Percentiles rank a stretch among this genome's conserved stretches.
phyloP scores from a whole-genome alignment of 257 asterid genomes.

The Galeopsis tetrahit region DNA sequence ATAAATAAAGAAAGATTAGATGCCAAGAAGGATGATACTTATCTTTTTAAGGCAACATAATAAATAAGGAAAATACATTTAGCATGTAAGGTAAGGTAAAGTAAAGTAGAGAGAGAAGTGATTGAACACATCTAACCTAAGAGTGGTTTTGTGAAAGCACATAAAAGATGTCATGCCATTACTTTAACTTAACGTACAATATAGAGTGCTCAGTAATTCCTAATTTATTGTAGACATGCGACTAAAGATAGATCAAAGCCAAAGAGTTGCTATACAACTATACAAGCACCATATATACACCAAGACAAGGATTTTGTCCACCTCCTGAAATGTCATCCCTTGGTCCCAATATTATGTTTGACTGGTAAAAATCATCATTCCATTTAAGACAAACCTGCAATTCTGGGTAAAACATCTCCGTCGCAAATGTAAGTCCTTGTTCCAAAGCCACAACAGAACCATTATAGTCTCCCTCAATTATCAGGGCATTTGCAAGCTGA shows the following conservation, averaged over 20 bases:
- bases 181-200: slow-evolving; percentile 8
- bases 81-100: not conserved
- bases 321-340: slow-evolving; percentile 9
- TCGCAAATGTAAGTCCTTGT: slow-evolving; percentile 73
- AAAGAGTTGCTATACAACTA: not conserved
- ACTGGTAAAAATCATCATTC: slow-evolving; percentile 28
- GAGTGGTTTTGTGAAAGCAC: slow-evolving; percentile 16
- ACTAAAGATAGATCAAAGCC: slow-evolving; percentile 17
- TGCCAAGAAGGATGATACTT: slow-evolving; percentile 15
- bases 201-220: slow-evolving; percentile 9
- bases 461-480: slow-evolving; percentile 82
- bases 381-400: slow-evolving; percentile 70
- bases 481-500: slow-evolving; percentile 93
- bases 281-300: slow-evolving; percentile 16
- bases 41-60: slow-evolving; percentile 19
- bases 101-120: slow-evolving; percentile 12
- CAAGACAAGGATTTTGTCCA: slow-evolving; percentile 22
- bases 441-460: slow-evolving; percentile 76
- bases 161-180: slow-evolving; percentile 20
- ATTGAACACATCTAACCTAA: slow-evolving; percentile 8
- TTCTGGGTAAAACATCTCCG: slow-evolving; percentile 93
- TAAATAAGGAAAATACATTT: slow-evolving; percentile 20
- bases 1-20: slow-evolving; percentile 27
- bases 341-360: slow-evolving; percentile 26
- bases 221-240: not conserved